Percentiles rank a stretch among this genome's conserved stretches.
Evolutionary conservation across 805 yeast species (phyloP).

Genomic region (Kodamaea leandrae): DNA sequence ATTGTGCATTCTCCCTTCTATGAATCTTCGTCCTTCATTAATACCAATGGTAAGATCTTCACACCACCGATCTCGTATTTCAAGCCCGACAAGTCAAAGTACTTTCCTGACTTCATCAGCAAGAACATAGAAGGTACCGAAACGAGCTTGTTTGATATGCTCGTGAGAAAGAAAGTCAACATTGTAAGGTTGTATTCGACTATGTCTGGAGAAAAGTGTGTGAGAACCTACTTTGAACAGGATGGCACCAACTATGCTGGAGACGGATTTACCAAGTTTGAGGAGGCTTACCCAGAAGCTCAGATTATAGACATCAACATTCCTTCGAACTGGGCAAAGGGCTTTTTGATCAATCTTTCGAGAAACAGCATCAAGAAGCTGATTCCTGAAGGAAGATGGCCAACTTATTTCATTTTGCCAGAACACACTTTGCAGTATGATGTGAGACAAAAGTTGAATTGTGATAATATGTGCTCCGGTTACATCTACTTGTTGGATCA

Average conservation of each 20-base stretch:
- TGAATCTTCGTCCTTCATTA: slow-evolving; percentile 49
- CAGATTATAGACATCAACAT: slow-evolving; percentile 77
- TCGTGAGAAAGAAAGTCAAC: slow-evolving; percentile 51
- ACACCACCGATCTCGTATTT: slow-evolving; percentile 79
- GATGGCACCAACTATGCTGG: slow-evolving; percentile 38
- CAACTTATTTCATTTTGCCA: slow-evolving; percentile 62
- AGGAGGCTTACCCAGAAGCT: slow-evolving; percentile 44
- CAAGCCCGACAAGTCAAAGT: slow-evolving; percentile 66
- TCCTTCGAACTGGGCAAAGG: slow-evolving; percentile 72
- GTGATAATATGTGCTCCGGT: slow-evolving; percentile 79
- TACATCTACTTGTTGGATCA: slow-evolving; percentile 77
- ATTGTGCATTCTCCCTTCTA: slow-evolving; percentile 43
- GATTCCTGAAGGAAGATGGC: slow-evolving; percentile 49
- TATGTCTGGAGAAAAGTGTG: slow-evolving; percentile 66
- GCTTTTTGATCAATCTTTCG: slow-evolving; percentile 50
- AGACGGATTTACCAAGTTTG: slow-evolving; percentile 31
- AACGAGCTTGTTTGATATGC: slow-evolving; percentile 34
- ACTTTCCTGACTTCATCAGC: slow-evolving; percentile 77
- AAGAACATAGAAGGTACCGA: slow-evolving; percentile 43
- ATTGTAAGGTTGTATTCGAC: slow-evolving; percentile 66
- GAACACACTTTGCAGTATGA: slow-evolving; percentile 56
- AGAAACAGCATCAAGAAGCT: slow-evolving; percentile 42
- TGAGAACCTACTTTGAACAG: slow-evolving; percentile 55
- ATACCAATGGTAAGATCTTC: slow-evolving; percentile 83
- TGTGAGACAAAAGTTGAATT: slow-evolving; percentile 54